These are phyloP conservation scores for Podospora comata DNA, from an alignment of 495 filamentous ascomycete genomes.

Conservation along the genomic window DNA sequence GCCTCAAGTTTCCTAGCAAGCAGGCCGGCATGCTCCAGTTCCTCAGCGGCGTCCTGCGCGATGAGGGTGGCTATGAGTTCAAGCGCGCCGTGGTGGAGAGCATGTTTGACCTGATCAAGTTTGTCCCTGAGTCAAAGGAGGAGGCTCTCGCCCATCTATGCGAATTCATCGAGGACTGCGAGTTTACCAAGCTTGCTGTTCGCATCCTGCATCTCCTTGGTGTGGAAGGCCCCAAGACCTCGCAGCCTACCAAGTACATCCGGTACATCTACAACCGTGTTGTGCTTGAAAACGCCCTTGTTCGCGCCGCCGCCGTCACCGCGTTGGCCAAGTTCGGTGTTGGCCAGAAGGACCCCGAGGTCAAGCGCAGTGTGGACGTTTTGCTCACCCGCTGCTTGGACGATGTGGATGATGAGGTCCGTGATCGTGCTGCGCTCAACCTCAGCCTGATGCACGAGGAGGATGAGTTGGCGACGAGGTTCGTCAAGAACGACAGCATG, in stretches of 20 bases:
- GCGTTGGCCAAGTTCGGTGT: slow-evolving; percentile 96
- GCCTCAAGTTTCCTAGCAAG: slow-evolving; percentile 96
- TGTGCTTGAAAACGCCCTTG: slow-evolving; percentile 93
- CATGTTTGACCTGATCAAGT: slow-evolving; percentile 99
- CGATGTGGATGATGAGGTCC: slow-evolving; percentile 96
- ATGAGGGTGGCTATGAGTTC: slow-evolving; percentile 98
- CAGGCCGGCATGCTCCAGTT: slow-evolving; percentile 97
- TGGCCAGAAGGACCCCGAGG: slow-evolving; percentile 91
- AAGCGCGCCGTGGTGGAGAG: slow-evolving; percentile 97
- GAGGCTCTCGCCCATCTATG: slow-evolving; percentile 95
- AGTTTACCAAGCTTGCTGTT: slow-evolving; percentile 97
- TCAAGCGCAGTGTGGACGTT: slow-evolving; percentile 91
- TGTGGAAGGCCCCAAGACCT: slow-evolving; percentile 90
- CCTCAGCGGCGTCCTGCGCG: slow-evolving; percentile 87
- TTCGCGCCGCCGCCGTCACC: slow-evolving; percentile 92
- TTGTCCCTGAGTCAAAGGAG: slow-evolving; percentile 96
- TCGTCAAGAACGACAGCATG: slow-evolving; percentile 89
- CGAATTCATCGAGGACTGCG: slow-evolving; percentile 99
- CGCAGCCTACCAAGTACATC: slow-evolving; percentile 96
- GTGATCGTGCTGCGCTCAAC: slow-evolving; percentile 92
- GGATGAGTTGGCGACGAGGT: slow-evolving; percentile 76
- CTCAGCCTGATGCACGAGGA: slow-evolving; percentile 83
- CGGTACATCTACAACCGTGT: slow-evolving; percentile 99
- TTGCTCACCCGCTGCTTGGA: slow-evolving; percentile 91
- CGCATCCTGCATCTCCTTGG: slow-evolving; percentile 91